phyloP scores from a whole-genome alignment of 2,329 filamentous ascomycete genomes.

The Xylariomycetidae sp. region DNA sequence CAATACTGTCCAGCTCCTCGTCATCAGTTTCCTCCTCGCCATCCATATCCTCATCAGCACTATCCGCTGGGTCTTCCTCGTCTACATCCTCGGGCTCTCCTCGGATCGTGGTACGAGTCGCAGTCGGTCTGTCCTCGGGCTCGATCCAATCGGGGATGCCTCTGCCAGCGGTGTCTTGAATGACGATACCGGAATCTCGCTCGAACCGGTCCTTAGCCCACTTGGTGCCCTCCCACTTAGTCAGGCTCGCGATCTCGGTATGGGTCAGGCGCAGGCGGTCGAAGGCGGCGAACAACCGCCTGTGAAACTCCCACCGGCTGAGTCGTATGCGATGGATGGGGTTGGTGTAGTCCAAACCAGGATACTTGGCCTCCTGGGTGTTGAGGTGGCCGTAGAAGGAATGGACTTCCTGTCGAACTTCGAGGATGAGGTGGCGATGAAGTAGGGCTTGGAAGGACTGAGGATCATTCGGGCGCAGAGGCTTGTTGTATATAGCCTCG shows the following conservation, averaged over 20 bases:
- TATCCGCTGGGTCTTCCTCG: constrained; percentile 32
- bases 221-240: constrained; percentile 78
- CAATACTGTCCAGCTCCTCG: constrained; percentile 53
- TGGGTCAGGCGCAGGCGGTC: constrained; percentile 64
- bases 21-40: constrained; percentile 51
- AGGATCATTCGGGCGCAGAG: constrained; percentile 63
- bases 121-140: constrained; percentile 31
- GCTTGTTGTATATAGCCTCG: constrained; percentile 67
- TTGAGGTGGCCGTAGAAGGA: constrained; percentile 76
- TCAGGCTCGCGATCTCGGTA: constrained; percentile 65
- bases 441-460: constrained; percentile 67
- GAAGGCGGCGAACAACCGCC: constrained; percentile 71
- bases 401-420: constrained; percentile 74
- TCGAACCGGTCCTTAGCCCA: constrained; percentile 81
- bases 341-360: constrained; percentile 73
- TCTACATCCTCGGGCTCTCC: constrained; percentile 28
- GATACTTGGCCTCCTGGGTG: constrained; percentile 76
- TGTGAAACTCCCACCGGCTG: constrained; percentile 71
- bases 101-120: constrained; percentile 13
- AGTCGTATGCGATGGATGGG: constrained; percentile 72
- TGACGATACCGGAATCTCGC: constrained; percentile 64
- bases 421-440: constrained; percentile 65
- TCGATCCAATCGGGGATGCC: constrained; percentile 61
- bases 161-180: constrained; percentile 67
- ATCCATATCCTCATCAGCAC: constrained; percentile 41